These are phyloP conservation scores for Omphalotus olearius DNA, from an alignment of 1,284 basidiomycete species.

Conservation along the genomic window DNA sequence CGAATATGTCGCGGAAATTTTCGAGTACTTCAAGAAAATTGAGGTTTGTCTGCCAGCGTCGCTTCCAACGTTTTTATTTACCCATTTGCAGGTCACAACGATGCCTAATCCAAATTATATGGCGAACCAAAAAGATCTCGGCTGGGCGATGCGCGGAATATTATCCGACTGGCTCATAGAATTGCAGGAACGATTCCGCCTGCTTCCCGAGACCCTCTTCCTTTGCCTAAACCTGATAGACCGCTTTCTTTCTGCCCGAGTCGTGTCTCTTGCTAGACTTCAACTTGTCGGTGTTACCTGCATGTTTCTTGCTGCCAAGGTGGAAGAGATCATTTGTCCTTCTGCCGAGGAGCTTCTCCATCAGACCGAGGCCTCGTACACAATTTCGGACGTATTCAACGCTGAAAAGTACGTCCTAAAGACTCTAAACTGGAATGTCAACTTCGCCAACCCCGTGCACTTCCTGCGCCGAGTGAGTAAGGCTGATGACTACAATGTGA, in stretches of 20 bases:
- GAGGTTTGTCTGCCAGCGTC: conserved; percentile 41
- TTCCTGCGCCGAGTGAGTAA: conserved; percentile 92
- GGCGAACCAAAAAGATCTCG: conserved; percentile 85
- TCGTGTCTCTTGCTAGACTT: conserved; percentile 89
- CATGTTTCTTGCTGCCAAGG: conserved; percentile 92
- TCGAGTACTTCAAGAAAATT: conserved; percentile 82
- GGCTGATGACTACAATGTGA: conserved; percentile 93
- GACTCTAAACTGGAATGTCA: conserved; percentile 89
- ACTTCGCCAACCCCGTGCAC: conserved; percentile 92
- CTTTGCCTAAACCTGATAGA: conserved; percentile 95
- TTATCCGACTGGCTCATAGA: conserved; percentile 98
- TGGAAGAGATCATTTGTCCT: conserved; percentile 94
- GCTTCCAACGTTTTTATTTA: conserved; percentile 10
- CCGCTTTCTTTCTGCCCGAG: conserved; percentile 89
- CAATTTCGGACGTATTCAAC: conserved; percentile 84
- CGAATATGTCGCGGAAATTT: conserved; percentile 95
- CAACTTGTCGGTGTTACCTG: conserved; percentile 95
- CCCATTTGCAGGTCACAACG: conserved; percentile 55
- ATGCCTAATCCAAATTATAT: conserved; percentile 91
- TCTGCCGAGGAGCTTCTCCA: conserved; percentile 85
- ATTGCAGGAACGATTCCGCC: conserved; percentile 90
- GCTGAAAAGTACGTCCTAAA: conserved; percentile 94
- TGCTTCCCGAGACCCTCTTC: conserved; percentile 95
- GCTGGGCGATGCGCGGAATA: conserved; percentile 93
- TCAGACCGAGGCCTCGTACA: conserved; percentile 88